Percentiles rank a stretch among this genome's conserved stretches.
Evolutionary conservation across 495 filamentous ascomycete species (phyloP).

Genomic region (Chlorociboria aeruginascens): DNA sequence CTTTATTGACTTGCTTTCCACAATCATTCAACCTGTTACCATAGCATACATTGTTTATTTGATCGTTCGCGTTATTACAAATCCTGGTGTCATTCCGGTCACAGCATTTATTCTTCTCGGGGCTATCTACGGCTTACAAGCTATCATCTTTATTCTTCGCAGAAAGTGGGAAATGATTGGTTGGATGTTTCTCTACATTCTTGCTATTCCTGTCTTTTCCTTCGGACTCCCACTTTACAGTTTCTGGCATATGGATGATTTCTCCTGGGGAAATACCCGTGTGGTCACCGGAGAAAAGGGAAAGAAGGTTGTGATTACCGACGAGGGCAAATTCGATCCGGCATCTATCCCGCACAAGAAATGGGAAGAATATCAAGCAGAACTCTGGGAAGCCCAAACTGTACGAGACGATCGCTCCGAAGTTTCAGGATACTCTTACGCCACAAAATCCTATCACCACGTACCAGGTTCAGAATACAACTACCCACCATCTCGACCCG

Average conservation of each 20-base stretch:
- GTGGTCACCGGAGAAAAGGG: slow-evolving; percentile 95
- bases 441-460: slow-evolving; percentile 52
- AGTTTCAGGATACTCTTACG: slow-evolving; percentile 81
- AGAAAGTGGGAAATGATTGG: slow-evolving; percentile 99
- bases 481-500: slow-evolving; percentile 42
- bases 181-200: slow-evolving; percentile 95
- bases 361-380: slow-evolving; percentile 98
- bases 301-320: slow-evolving; percentile 82
- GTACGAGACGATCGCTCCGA: slow-evolving; percentile 79
- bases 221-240: slow-evolving; percentile 86
- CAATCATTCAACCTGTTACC: slow-evolving; percentile 82
- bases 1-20: slow-evolving; percentile 86
- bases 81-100: slow-evolving; percentile 55
- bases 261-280: slow-evolving; percentile 95
- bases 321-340: slow-evolving; percentile 98
- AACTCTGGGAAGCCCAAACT: slow-evolving; percentile 91
- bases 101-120: slow-evolving; percentile 82
- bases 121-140: slow-evolving; percentile 92
- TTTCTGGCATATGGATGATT: slow-evolving; percentile 99
- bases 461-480: slow-evolving; percentile 51
- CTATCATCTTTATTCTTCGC: slow-evolving; percentile 89
- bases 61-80: slow-evolving; percentile 55
- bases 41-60: slow-evolving; percentile 88
- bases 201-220: slow-evolving; percentile 86
- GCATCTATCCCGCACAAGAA: slow-evolving; percentile 86